phyloP scores from a whole-genome alignment of 2,329 filamentous ascomycete species.

The Chaetomium sp. region DNA sequence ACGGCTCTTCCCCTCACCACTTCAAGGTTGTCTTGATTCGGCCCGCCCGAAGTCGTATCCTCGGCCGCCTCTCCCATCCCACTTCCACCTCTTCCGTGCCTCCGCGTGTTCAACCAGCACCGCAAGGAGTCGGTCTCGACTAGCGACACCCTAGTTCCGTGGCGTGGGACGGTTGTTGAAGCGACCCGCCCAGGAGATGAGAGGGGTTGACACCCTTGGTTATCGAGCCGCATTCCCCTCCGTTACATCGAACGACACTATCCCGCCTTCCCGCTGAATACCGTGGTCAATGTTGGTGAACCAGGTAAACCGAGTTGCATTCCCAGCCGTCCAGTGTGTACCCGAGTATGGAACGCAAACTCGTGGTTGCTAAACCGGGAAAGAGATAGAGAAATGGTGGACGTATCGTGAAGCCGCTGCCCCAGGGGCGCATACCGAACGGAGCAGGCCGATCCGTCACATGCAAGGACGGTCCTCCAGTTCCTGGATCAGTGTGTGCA shows the following conservation, averaged over 20 bases:
- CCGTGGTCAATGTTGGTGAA: neutral
- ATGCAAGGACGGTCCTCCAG: neutral
- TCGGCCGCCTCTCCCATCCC: neutral
- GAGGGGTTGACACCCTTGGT: constrained; percentile 9
- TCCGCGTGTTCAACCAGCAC: neutral
- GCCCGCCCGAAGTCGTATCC: neutral
- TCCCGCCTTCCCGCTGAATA: neutral
- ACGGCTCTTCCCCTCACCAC: neutral
- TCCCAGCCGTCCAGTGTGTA: neutral
- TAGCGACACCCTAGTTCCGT: neutral
- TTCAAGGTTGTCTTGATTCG: neutral
- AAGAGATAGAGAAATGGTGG: neutral
- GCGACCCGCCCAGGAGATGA: constrained; percentile 16
- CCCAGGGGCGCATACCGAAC: neutral
- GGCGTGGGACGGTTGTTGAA: constrained; percentile 1
- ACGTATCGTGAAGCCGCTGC: neutral
- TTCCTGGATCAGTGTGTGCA: neutral
- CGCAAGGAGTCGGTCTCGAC: neutral
- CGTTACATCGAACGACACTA: neutral
- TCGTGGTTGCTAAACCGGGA: neutral
- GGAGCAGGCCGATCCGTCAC: neutral
- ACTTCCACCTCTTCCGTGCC: neutral
- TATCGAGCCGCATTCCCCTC: neutral
- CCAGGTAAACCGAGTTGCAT: neutral
- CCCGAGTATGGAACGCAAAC: neutral